A percentile compares a stretch with the other conserved stretches of the same genome.
Conservation (phyloP, 2,329 filamentous ascomycete genomes). For the Arthrobotrys musiformis region DNA sequence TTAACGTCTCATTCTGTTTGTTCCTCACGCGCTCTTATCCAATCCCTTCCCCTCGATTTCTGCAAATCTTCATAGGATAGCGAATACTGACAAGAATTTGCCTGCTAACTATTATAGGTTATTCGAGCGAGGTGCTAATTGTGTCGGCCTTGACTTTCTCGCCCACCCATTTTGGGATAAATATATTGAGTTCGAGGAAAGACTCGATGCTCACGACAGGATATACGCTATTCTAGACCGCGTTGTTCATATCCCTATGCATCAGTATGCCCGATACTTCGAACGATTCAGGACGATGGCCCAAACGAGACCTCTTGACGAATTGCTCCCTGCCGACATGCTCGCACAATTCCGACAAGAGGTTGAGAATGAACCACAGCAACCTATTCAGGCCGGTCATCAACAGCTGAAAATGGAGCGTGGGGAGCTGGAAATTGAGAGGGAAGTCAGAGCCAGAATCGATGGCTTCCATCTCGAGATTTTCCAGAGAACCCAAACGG, state of each 20-base stretch:
- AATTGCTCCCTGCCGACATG: slow-evolving; percentile 76
- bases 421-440: slow-evolving; percentile 81
- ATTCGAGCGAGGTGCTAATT: slow-evolving; percentile 87
- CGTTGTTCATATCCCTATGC: slow-evolving; percentile 89
- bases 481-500: slow-evolving; percentile 82
- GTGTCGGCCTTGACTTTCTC: slow-evolving; percentile 90
- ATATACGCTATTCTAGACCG: slow-evolving; percentile 86
- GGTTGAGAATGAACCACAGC: slow-evolving; percentile 73
- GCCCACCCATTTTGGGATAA: slow-evolving; percentile 99
- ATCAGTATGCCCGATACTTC: slow-evolving; percentile 94
- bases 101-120: slow-evolving; percentile 69
- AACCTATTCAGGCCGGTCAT: slow-evolving; percentile 62
- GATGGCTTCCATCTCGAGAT: slow-evolving; percentile 82
- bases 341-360: slow-evolving; percentile 77
- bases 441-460: slow-evolving; percentile 81
- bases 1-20: slow-evolving; percentile 67
- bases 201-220: slow-evolving; percentile 82
- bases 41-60: slow-evolving; percentile 62
- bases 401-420: slow-evolving; percentile 66
- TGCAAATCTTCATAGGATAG: slow-evolving; percentile 51
- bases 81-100: slow-evolving; percentile 63
- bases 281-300: slow-evolving; percentile 85
- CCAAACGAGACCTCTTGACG: slow-evolving; percentile 75
- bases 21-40: slow-evolving; percentile 67
- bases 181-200: slow-evolving; percentile 96